A percentile compares a stretch with the other conserved stretches of the same genome.
These are phyloP conservation scores for Geranium incanum DNA, from an alignment of 441 rosid species.

Conservation along the genomic window DNA sequence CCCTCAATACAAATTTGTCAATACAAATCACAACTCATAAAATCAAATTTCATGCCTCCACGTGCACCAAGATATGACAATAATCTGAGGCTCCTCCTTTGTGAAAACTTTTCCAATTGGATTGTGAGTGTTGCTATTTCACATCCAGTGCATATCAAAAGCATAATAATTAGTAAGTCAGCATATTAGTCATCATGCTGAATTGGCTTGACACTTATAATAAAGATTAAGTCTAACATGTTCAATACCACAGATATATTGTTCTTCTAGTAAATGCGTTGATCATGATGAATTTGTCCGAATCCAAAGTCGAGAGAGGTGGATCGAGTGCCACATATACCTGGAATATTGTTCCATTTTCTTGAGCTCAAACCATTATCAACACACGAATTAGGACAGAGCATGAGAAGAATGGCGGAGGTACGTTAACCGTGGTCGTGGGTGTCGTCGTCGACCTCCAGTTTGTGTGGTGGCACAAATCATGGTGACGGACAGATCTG, in stretches of 20 bases:
- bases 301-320: slow-evolving; percentile 45
- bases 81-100: slow-evolving; percentile 39
- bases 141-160: slow-evolving; percentile 21
- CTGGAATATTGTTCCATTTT: slow-evolving; percentile 23
- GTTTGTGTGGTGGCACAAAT: too few relatives aligned
- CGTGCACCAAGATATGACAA: slow-evolving; percentile 42
- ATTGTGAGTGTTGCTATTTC: slow-evolving; percentile 54
- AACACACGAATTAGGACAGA: too few relatives aligned
- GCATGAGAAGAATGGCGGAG: too few relatives aligned
- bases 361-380: background rate
- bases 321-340: slow-evolving; percentile 50
- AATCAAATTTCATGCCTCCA: background rate
- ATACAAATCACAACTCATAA: too few relatives aligned
- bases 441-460: too few relatives aligned
- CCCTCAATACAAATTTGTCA: too few relatives aligned
- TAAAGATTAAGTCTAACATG: slow-evolving; percentile 27
- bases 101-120: slow-evolving; percentile 66
- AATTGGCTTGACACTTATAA: background rate
- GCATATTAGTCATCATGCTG: too few relatives aligned
- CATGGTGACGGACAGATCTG: too few relatives aligned
- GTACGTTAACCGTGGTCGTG: too few relatives aligned
- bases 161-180: background rate
- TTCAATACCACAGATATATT: slow-evolving; percentile 48
- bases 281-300: slow-evolving; percentile 29
- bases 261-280: slow-evolving; percentile 38